Percentiles rank a stretch among this genome's conserved stretches.
Evolutionary conservation across 2,329 filamentous ascomycete genomes (phyloP).

Genomic region (Venturia carpophila): DNA sequence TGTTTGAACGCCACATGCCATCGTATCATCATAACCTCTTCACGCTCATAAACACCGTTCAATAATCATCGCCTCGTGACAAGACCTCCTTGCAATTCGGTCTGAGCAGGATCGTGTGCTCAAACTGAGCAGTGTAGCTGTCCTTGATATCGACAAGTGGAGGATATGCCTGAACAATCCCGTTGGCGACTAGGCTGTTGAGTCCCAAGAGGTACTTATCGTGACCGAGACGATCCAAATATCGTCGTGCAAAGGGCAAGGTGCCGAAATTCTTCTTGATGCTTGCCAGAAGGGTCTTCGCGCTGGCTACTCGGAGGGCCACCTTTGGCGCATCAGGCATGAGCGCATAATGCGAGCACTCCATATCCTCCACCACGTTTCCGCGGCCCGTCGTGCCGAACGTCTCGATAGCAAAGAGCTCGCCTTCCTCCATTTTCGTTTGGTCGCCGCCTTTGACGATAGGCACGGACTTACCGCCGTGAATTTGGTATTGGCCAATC

Average conservation of each 20-base stretch:
- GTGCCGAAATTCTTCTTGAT: conserved; percentile 98
- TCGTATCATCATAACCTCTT: not conserved
- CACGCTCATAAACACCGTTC: not conserved
- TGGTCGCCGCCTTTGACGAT: conserved; percentile 83
- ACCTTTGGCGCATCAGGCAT: conserved; percentile 65
- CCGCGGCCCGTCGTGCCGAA: conserved; percentile 91
- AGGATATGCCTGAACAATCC: conserved; percentile 84
- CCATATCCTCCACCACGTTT: conserved; percentile 75
- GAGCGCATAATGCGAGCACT: conserved; percentile 83
- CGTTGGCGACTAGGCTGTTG: conserved; percentile 74
- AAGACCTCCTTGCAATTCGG: conserved; percentile 19
- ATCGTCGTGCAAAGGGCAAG: conserved; percentile 81
- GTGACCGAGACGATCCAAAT: conserved; percentile 85
- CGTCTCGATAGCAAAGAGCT: conserved; percentile 91
- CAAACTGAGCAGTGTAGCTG: conserved; percentile 87
- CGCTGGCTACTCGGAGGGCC: conserved; percentile 68
- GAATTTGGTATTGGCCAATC: conserved; percentile 81
- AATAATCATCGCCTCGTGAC: conserved; percentile 22
- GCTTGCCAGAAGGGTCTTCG: conserved; percentile 74
- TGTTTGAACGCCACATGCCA: not conserved
- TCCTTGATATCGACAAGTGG: conserved; percentile 88
- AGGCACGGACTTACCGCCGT: conserved; percentile 86
- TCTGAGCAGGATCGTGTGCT: conserved; percentile 49
- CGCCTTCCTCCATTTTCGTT: conserved; percentile 97
- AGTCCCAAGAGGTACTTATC: conserved; percentile 89